These are phyloP conservation scores for Eucalyptus curtisii DNA, from an alignment of 345 rosid species.

Conservation along the genomic window DNA sequence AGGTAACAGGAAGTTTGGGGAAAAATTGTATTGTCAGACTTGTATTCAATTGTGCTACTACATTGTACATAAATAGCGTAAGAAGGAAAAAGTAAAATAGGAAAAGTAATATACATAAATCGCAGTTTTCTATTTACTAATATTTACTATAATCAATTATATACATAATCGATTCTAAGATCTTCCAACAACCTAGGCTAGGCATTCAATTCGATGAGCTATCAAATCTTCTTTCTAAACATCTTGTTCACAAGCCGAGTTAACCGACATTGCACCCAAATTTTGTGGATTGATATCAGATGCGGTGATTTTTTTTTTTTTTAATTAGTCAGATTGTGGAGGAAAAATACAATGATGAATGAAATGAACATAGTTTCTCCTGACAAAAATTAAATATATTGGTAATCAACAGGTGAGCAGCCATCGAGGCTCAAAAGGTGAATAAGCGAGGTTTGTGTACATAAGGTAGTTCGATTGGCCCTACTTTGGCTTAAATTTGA, in stretches of 20 bases:
- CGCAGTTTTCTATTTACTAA: too few relatives aligned
- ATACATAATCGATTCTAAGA: too few relatives aligned
- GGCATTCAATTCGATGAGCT: background rate
- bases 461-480: background rate
- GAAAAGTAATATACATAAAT: too few relatives aligned
- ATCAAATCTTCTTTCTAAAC: background rate
- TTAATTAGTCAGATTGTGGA: too few relatives aligned
- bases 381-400: background rate
- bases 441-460: background rate
- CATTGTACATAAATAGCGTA: too few relatives aligned
- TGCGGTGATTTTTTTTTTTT: background rate
- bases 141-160: too few relatives aligned
- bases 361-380: background rate
- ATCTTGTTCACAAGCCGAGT: background rate
- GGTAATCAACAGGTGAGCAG: background rate
- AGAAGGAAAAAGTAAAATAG: too few relatives aligned
- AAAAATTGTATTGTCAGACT: too few relatives aligned
- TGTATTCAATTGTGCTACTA: too few relatives aligned
- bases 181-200: too few relatives aligned
- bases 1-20: too few relatives aligned
- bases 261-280: accelerated
- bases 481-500: background rate
- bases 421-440: background rate
- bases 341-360: background rate
- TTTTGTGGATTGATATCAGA: background rate